Base-by-base conservation (phyloP, 2,329 filamentous ascomycete genomes). In the Balansia obtecta region DNA sequence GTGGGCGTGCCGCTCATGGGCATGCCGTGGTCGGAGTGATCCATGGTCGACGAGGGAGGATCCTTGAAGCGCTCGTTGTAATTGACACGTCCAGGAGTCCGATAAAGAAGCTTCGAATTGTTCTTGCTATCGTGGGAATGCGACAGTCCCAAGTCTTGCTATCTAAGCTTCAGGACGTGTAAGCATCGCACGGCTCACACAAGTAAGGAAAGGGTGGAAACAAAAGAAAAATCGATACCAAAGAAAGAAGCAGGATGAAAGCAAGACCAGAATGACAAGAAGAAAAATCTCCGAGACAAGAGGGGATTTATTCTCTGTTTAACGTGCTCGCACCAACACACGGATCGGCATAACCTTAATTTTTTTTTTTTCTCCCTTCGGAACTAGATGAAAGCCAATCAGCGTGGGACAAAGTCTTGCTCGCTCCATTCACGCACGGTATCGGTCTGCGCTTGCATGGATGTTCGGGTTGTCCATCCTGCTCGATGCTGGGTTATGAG, bases 11-110 rank as follows among this genome's bases (percentile, higher is more conserved):
- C 40, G n/a, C n/a, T 34, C 34, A 45, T 39, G 41, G 43, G 49
- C 52, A 52, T 60, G 52, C 50, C 54, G 39, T 49, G 40, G 27
- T 46, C 52, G 12, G 46, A 34, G 51, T 60, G 52, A 48, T 54
- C 53, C 50, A 53, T 30, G 43, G 27, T 27, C 27, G 27, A 27
- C n/a, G n/a, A n/a, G n/a, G n/a, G n/a, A n/a, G n/a, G n/a, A n/a
- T n/a, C n/a, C n/a, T n/a, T n/a, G n/a, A n/a, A n/a, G n/a, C n/a
- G n/a, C n/a, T n/a, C n/a, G 16, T 33, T 18, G n/a, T 27, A 27
- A 27, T 27, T 27, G 7, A 27, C 4, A 27, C 27, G 27, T 27
- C 27, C 1, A 27, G 27, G 5, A 7, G 27, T 22, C 20, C 20
- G 20, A 4, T 22, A 22, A 22, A 22, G 4, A 22, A 4, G 2